Conservation (phyloP, 306 rosid species). For the Mimosa bimucronata region DNA sequence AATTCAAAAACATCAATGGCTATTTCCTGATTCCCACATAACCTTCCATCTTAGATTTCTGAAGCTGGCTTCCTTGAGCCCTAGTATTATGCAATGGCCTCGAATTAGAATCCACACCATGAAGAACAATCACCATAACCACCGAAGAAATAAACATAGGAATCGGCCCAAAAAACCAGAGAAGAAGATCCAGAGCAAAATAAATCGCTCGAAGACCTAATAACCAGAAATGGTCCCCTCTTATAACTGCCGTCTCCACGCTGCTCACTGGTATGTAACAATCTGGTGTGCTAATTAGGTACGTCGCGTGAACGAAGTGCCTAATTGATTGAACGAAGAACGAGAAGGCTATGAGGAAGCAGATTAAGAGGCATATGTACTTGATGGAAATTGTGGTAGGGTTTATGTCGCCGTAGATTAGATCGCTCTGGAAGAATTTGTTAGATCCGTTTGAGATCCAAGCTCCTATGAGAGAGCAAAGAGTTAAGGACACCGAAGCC, state of each 20-base stretch:
- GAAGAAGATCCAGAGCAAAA: slow-evolving; percentile 68
- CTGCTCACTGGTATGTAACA: slow-evolving; percentile 49
- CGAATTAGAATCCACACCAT: slow-evolving; percentile 61
- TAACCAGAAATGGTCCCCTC: slow-evolving; percentile 81
- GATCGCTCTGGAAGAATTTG: slow-evolving; percentile 43
- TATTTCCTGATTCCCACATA: neutral
- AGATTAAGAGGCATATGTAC: slow-evolving; percentile 59
- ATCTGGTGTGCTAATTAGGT: slow-evolving; percentile 67
- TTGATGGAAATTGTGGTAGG: slow-evolving; percentile 56
- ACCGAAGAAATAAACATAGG: slow-evolving; percentile 73
- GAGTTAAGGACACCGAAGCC: slow-evolving; percentile 62
- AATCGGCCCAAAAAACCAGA: slow-evolving; percentile 92
- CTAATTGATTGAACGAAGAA: slow-evolving; percentile 77
- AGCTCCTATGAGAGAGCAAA: slow-evolving; percentile 75
- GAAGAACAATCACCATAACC: slow-evolving; percentile 51
- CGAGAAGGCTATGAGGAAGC: slow-evolving; percentile 76
- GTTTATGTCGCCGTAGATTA: slow-evolving; percentile 68
- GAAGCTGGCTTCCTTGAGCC: slow-evolving; percentile 18
- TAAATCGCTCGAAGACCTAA: slow-evolving; percentile 77
- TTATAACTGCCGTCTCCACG: slow-evolving; percentile 66
- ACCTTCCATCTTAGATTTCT: neutral
- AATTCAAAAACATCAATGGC: neutral
- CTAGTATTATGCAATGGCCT: slow-evolving; percentile 50
- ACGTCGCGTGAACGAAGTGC: slow-evolving; percentile 80
- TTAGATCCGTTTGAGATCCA: slow-evolving; percentile 66